These are phyloP conservation scores for Yamadazyma tumulicola DNA, from an alignment of 805 yeast genomes.

Conservation along the genomic window DNA sequence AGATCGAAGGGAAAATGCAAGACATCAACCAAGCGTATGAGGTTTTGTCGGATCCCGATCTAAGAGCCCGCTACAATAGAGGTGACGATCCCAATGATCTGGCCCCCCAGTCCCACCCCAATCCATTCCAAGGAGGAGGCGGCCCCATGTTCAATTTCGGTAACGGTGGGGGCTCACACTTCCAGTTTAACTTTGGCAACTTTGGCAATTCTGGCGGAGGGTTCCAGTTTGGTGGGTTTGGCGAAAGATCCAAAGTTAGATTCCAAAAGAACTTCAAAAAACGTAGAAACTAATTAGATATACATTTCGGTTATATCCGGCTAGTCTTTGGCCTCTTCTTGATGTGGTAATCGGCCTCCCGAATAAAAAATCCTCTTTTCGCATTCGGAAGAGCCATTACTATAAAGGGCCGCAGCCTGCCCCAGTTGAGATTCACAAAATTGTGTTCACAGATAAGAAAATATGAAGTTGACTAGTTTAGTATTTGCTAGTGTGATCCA, in stretches of 20 bases:
- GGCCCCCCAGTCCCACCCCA: slow-evolving; percentile 13
- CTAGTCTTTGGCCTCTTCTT: no score
- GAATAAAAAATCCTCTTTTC: no score
- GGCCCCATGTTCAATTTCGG: slow-evolving; percentile 8
- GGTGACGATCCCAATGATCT: slow-evolving; percentile 51
- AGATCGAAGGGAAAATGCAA: slow-evolving; percentile 82
- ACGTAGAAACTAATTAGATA: slow-evolving; percentile 3
- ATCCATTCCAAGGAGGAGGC: slow-evolving; percentile 14
- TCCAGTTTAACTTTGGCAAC: slow-evolving; percentile 14
- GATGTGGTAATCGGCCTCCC: no score
- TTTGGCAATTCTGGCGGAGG: slow-evolving; percentile 4
- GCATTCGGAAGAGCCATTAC: no score
- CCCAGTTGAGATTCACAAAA: no score
- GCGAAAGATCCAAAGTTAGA: slow-evolving; percentile 12
- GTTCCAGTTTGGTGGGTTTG: slow-evolving; percentile 5
- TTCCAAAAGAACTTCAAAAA: slow-evolving; percentile 15
- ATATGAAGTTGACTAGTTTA: slow-evolving; percentile 6
- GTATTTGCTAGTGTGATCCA: slow-evolving; percentile 4
- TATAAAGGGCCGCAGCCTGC: no score
- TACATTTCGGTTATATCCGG: no score
- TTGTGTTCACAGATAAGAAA: no score
- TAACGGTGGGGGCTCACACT: slow-evolving; percentile 10
- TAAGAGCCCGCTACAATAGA: slow-evolving; percentile 62
- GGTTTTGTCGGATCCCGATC: slow-evolving; percentile 64
- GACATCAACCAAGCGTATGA: slow-evolving; percentile 93